phyloP scores from a whole-genome alignment of 352 stramenopile species.

The Pythium plurisporium region DNA sequence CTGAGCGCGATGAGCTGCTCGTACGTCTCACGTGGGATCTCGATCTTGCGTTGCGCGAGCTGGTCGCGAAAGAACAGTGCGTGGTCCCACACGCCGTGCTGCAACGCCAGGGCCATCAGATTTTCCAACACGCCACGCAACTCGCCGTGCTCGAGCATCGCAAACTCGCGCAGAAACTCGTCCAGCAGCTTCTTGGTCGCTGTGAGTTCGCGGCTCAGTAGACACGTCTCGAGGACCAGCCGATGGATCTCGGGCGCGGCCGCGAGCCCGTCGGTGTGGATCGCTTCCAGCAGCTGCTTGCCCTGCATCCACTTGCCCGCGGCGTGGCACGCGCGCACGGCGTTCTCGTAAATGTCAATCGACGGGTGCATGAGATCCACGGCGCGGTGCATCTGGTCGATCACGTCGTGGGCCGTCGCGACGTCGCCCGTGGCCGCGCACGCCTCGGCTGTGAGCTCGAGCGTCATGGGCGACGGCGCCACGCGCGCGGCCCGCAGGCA shows the following conservation, averaged over 20 bases:
- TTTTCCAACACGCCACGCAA: constrained; percentile 34
- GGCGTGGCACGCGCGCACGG: constrained; percentile 43
- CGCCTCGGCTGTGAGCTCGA: constrained; percentile 56
- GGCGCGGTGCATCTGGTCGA: constrained; percentile 66
- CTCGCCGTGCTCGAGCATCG: constrained; percentile 33
- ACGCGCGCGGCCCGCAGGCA: constrained; percentile 50
- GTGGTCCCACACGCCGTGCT: constrained; percentile 41
- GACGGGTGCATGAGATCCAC: constrained; percentile 70
- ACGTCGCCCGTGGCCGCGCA: constrained; percentile 54
- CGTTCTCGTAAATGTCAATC: constrained; percentile 67
- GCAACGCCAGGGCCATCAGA: constrained; percentile 39
- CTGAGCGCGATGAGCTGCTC: constrained; percentile 45
- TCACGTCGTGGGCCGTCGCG: constrained; percentile 48
- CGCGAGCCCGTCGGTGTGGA: constrained; percentile 46
- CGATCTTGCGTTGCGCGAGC: constrained; percentile 27
- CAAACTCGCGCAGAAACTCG: constrained; percentile 30
- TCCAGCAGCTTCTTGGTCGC: constrained; percentile 42
- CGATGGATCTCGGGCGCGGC: constrained; percentile 50
- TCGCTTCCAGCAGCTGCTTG: constrained; percentile 67
- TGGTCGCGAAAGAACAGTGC: constrained; percentile 58
- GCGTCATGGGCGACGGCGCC: constrained; percentile 58
- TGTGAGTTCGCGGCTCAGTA: constrained; percentile 45
- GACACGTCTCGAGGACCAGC: constrained; percentile 45
- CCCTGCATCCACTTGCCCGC: constrained; percentile 64
- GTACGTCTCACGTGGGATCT: constrained; percentile 31